phyloP scores from a whole-genome alignment of 2,329 filamentous ascomycete genomes.

The Cercospora sp. region DNA sequence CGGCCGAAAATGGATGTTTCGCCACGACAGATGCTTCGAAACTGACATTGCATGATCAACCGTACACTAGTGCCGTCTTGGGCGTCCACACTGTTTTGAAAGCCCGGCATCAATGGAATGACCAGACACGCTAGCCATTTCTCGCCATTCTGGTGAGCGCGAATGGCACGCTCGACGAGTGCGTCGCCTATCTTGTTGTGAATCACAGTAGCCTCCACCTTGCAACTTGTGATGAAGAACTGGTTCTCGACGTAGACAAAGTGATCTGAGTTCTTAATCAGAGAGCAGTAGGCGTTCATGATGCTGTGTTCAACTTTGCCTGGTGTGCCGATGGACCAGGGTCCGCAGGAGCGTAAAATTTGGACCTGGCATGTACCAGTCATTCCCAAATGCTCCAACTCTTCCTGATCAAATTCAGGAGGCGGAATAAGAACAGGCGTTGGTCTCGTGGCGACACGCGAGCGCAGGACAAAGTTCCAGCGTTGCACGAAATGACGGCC shows the following conservation, averaged over 20 bases:
- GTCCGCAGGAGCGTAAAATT: constrained; percentile 83
- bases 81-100: constrained; percentile 93
- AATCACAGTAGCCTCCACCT: constrained; percentile 83
- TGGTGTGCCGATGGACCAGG: constrained; percentile 86
- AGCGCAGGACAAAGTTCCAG: constrained; percentile 95
- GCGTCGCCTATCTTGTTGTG: constrained; percentile 94
- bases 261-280: constrained; percentile 93
- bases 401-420: constrained; percentile 82
- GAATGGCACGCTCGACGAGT: constrained; percentile 84
- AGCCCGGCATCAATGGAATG: constrained; percentile 96
- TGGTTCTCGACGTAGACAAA: constrained; percentile 99
- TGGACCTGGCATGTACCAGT: constrained; percentile 96
- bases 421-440: constrained; percentile 91
- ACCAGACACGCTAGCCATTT: constrained; percentile 88
- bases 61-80: constrained; percentile 93
- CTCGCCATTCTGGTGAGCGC: constrained; percentile 79
- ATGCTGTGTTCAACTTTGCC: constrained; percentile 90
- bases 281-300: constrained; percentile 89
- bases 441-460: constrained; percentile 87
- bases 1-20: constrained; percentile 89
- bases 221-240: constrained; percentile 93
- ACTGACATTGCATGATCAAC: constrained; percentile 96
- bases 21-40: constrained; percentile 90
- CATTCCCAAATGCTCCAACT: constrained; percentile 83
- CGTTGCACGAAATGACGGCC: constrained; percentile 95